Evolutionary conservation across 306 rosid species (phyloP), one percentile per base, ranked within the genome.

Genomic region (Cicer judaicum): DNA sequence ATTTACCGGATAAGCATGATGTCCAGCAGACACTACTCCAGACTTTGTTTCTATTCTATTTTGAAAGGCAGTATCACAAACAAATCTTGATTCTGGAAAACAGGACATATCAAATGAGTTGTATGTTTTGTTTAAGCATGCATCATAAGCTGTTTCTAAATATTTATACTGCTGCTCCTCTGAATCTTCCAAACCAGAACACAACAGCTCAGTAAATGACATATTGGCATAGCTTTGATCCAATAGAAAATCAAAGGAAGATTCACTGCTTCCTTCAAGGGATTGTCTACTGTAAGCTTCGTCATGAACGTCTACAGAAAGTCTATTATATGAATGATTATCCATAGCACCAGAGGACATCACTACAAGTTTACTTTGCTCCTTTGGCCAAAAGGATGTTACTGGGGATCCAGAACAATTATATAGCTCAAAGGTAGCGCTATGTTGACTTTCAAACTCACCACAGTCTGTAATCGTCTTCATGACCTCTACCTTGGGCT

Each of bases 341-440:
- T 83, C 91, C 80, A 78, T 87, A 64, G 92, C 88, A 83, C 82
- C 92, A 84, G 94, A 89, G 65, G 92, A 88, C 80, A 88, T 72
- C 50, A 82, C 80, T 48, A 76, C 67, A 75, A 72, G 84, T 82
- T 88, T 81, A 75, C 84, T 86, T 54, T 87, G 84, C 38, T 56
- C 66, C 68, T 56, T 81, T 57, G 41, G 81, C 78, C 70, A 65
- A 60, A 78, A 78, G 55, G 78, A 77, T 50, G 80, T 52, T 78
- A 82, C 79, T 16, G 84, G 85, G 73, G 77, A 24, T 40, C 81
- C 87, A 73, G 80, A 78, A 82, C 87, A 68, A 74, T 83, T 82
- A 46, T 86, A 78, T 80, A 79, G 65, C 62, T 81, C 89, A 34
- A 64, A 70, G 79, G 79, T 76, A 61, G 77, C 46, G 82, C 64